Percentiles rank a stretch among this genome's conserved stretches.
Evolutionary conservation across 1,284 basidiomycete genomes (phyloP).

Genomic region (Apiotrichum gamsii): DNA sequence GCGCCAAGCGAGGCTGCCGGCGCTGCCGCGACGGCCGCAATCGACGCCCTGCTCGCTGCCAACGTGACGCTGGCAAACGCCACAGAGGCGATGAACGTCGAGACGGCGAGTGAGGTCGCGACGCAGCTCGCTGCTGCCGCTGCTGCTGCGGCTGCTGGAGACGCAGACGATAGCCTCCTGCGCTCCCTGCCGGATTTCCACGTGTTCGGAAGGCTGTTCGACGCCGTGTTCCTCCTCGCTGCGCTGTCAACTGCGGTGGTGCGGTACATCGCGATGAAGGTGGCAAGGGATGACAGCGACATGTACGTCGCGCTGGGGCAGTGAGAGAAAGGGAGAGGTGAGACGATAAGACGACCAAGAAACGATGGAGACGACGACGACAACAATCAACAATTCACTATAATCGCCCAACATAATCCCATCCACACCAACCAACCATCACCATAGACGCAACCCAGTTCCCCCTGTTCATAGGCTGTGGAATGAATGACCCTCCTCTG

Average conservation of each 20-base stretch:
- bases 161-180: slow-evolving; percentile 30
- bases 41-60: neutral
- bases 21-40: slow-evolving; percentile 1
- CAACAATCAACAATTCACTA: no score
- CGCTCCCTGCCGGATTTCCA: slow-evolving; percentile 45
- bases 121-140: neutral
- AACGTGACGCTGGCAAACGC: neutral
- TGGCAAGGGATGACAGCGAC: slow-evolving; percentile 17
- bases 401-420: no score
- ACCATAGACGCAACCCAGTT: no score
- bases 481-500: no score
- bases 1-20: slow-evolving; percentile 19
- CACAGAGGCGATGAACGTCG: neutral
- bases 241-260: slow-evolving; percentile 34
- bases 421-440: no score
- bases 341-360: no score
- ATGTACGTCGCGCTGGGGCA: slow-evolving; percentile 3
- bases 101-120: neutral
- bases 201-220: slow-evolving; percentile 47
- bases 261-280: slow-evolving; percentile 37
- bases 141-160: neutral
- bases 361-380: no score
- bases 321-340: no score
- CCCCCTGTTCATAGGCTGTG: no score
- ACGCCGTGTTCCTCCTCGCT: slow-evolving; percentile 42